A percentile compares a stretch with the other conserved stretches of the same genome.
Evolutionary conservation across 345 rosid genomes (phyloP).

Genomic region (Punica granatum): DNA sequence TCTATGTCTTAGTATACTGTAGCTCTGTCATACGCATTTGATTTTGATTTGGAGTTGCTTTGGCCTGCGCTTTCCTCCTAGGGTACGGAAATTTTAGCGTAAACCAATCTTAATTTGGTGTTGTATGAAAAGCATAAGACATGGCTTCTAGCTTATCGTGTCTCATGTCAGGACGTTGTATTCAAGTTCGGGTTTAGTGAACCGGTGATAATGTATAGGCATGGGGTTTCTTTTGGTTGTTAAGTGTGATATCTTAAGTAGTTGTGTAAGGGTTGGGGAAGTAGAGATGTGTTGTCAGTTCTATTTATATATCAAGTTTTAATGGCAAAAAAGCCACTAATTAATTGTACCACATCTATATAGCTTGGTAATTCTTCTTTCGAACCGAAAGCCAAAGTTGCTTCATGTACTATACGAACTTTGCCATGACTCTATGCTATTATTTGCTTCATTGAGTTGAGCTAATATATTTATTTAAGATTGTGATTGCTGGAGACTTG

Average conservation of each 20-base stretch:
- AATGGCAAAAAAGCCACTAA: not conserved
- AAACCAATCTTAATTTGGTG: not conserved
- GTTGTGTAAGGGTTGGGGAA: not conserved
- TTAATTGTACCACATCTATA: no score
- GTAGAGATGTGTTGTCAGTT: not conserved
- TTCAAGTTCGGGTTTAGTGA: not conserved
- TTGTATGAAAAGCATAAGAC: not conserved
- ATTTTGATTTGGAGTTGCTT: slow-evolving; percentile 3
- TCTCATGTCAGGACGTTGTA: not conserved
- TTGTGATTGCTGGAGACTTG: no score
- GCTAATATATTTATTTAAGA: no score
- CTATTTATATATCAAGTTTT: not conserved
- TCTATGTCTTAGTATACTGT: not conserved
- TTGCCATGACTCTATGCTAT: no score
- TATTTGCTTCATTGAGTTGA: no score
- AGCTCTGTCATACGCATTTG: slow-evolving; percentile 1
- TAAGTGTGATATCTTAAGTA: not conserved
- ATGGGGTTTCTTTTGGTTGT: not conserved
- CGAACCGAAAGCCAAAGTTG: no score
- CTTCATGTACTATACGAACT: no score
- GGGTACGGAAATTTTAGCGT: not conserved
- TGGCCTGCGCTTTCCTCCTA: not conserved
- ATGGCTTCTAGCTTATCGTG: not conserved
- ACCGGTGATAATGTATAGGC: not conserved
- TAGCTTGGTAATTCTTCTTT: no score